Evolutionary conservation across 139 green algal species (phyloP), one percentile per base, ranked within the genome.

Genomic region (Ulvella scutata): DNA sequence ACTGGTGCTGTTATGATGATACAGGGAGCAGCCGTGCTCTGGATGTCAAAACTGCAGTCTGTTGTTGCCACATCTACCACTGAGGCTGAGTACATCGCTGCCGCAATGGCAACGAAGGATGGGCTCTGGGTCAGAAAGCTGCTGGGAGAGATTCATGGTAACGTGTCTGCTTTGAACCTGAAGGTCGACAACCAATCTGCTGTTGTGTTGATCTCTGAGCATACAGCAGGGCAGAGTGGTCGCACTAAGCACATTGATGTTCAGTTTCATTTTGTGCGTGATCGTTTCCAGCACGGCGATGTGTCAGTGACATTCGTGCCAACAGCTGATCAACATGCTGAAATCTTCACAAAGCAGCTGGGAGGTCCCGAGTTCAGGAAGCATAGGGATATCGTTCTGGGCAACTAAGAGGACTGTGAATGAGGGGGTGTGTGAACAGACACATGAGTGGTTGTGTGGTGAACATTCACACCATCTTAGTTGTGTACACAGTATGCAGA

Each of bases 201-300:
- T n/a, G 43, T 85, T 20, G 40, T 26, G 1, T 35, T 83, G n/a
- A 37, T 82, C 7, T 62, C 75, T 29, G 76, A 86, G 31, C 75
- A 77, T 6, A 62, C 51, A 6, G 76, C 82, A 76, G 10, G 4
- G 29, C 6, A 28, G 2, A 79, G 61, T 3, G 17, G 31, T 37
- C 72, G 79, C 1, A 61, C 79, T 7, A 86, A 86, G 79, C 82
- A 86, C 75, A 86, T 84, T 13, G 79, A 86, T 28, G 72, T 84
- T 3, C 29, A 73, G 1, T 51, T 79, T 40, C 76, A 84, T 62
- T 86, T 82, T 62, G 79, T 75, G n/a, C 51, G 79, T 1, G 74
- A 86, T 74, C 40, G 78, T 3, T 76, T 80, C 2, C 38, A 20
- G 3, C 51, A 51, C 13, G 29, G 59, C 0, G 78, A 83, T 3